Evolutionary conservation across 169 alveolate species (phyloP).

Genomic region (Cryptosporidium ryanae): DNA sequence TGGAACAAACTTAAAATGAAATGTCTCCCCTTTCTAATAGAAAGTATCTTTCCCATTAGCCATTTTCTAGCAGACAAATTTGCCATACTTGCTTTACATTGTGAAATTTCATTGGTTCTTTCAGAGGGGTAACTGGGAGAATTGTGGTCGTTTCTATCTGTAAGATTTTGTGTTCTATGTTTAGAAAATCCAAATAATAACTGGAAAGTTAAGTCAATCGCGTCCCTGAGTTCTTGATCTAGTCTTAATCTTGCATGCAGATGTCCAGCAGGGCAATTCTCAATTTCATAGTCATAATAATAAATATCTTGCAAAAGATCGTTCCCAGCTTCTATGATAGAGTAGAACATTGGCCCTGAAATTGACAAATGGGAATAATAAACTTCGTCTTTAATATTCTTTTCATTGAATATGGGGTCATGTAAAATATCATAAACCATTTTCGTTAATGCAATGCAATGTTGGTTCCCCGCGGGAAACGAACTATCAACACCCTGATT

Average conservation of each 20-base stretch:
- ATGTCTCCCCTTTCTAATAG: constrained; percentile 56
- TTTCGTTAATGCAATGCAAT: constrained; percentile 5
- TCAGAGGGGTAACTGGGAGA: background rate
- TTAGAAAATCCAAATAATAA: constrained; percentile 51
- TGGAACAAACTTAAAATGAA: constrained; percentile 41
- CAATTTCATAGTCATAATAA: constrained; percentile 65
- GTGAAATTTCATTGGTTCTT: constrained; percentile 10
- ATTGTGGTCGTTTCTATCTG: background rate
- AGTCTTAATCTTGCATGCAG: constrained; percentile 64
- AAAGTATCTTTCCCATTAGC: constrained; percentile 54
- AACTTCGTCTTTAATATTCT: background rate
- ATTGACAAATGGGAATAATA: background rate
- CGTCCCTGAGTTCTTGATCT: constrained; percentile 64
- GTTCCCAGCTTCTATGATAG: constrained; percentile 66
- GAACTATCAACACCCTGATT: constrained; percentile 1
- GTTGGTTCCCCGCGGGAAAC: constrained; percentile 1
- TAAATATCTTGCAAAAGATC: constrained; percentile 56
- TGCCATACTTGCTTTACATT: constrained; percentile 25
- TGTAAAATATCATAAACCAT: constrained; percentile 51
- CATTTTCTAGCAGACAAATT: constrained; percentile 47
- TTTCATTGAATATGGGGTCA: constrained; percentile 1
- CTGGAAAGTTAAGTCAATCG: constrained; percentile 43
- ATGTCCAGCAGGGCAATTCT: constrained; percentile 74
- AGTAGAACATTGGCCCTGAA: constrained; percentile 59
- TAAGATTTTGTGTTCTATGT: background rate